Percentiles rank a stretch among this genome's conserved stretches.
These are phyloP conservation scores for Pleurotus ostreatus DNA, from an alignment of 768 basidiomycete species.

Conservation along the genomic window DNA sequence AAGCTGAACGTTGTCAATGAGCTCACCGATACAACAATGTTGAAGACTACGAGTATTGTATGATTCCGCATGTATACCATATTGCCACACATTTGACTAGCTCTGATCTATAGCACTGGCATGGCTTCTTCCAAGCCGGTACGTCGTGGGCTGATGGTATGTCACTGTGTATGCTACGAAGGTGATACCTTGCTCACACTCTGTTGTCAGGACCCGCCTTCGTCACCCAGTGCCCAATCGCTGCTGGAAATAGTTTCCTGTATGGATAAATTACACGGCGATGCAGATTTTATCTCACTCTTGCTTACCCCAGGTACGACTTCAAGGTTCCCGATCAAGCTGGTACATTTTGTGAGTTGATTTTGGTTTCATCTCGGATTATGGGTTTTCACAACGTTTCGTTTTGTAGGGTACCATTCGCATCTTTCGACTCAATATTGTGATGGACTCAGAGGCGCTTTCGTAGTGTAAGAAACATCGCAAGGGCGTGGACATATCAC, in stretches of 20 bases:
- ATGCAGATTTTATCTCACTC: slow-evolving; percentile 39
- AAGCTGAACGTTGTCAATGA: slow-evolving; percentile 36
- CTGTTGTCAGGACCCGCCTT: background rate
- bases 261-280: slow-evolving; percentile 18
- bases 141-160: slow-evolving; percentile 30
- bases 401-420: slow-evolving; percentile 38
- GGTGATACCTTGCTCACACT: no score
- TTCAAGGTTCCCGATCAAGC: slow-evolving; percentile 33
- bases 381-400: slow-evolving; percentile 23
- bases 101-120: slow-evolving; percentile 24
- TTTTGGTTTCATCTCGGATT: slow-evolving; percentile 1
- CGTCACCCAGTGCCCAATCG: slow-evolving; percentile 40
- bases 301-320: slow-evolving; percentile 32
- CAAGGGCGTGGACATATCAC: no score
- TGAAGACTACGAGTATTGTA: slow-evolving; percentile 37
- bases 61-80: slow-evolving; percentile 5
- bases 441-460: slow-evolving; percentile 36
- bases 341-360: slow-evolving; percentile 26
- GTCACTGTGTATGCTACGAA: background rate
- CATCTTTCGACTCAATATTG: slow-evolving; percentile 22
- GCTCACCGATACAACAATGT: slow-evolving; percentile 32
- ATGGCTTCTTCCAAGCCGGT: slow-evolving; percentile 28
- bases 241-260: slow-evolving; percentile 29
- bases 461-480: slow-evolving; percentile 10
- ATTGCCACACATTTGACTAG: background rate